These are phyloP conservation scores for Sicyos edulis DNA, from an alignment of 306 rosid genomes.

Conservation along the genomic window DNA sequence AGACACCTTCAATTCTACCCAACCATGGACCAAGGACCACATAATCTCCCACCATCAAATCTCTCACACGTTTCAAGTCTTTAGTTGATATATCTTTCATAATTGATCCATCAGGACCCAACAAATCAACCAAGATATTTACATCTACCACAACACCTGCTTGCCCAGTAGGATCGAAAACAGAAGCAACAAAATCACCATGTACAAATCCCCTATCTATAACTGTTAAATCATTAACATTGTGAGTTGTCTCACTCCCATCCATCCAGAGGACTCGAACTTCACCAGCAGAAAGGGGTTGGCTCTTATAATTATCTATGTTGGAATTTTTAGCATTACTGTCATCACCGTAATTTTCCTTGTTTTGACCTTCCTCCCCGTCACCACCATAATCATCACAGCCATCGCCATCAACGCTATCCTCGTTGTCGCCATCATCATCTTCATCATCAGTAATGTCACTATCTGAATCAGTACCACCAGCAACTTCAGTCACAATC, in stretches of 20 bases:
- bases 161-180: slow-evolving; percentile 86
- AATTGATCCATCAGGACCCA: slow-evolving; percentile 61
- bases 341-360: slow-evolving; percentile 31
- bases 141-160: slow-evolving; percentile 96
- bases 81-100: slow-evolving; percentile 62
- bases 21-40: slow-evolving; percentile 95
- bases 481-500: slow-evolving; percentile 84
- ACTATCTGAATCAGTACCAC: slow-evolving; percentile 83
- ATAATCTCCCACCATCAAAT: slow-evolving; percentile 87
- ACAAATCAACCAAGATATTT: slow-evolving; percentile 63
- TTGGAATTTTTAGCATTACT: slow-evolving; percentile 25
- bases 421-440: slow-evolving; percentile 24
- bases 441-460: slow-evolving; percentile 61
- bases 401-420: slow-evolving; percentile 28
- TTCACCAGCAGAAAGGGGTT: slow-evolving; percentile 63
- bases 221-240: slow-evolving; percentile 48
- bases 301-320: slow-evolving; percentile 38
- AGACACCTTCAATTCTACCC: slow-evolving; percentile 89
- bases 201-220: slow-evolving; percentile 88
- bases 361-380: slow-evolving; percentile 40
- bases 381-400: slow-evolving; percentile 41
- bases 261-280: slow-evolving; percentile 87
- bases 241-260: slow-evolving; percentile 67
- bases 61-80: slow-evolving; percentile 78
- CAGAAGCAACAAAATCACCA: slow-evolving; percentile 87